Conservation (phyloP, 1,139 yeast genomes). For the Geotrichum bryndzae region DNA sequence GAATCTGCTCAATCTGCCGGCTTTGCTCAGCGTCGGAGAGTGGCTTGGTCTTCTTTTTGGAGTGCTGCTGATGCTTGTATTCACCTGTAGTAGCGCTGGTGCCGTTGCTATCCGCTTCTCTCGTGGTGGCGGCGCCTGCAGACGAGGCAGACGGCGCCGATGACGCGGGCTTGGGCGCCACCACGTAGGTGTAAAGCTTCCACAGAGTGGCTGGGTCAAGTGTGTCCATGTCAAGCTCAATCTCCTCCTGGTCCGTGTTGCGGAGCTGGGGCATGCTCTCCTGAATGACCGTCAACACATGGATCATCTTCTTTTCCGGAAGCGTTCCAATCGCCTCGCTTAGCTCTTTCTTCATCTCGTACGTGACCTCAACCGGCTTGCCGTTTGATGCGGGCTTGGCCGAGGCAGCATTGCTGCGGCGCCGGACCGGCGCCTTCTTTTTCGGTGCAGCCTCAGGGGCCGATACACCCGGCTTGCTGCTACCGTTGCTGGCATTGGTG, state of each 20-base stretch:
- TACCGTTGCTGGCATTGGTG: conserved; percentile 1
- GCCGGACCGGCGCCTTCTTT: conserved; percentile 20
- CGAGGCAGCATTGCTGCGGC: conserved; percentile 9
- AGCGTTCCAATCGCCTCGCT: conserved; percentile 71
- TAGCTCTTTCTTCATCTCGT: conserved; percentile 94
- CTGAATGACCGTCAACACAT: conserved; percentile 78
- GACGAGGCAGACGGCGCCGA: conserved; percentile 18
- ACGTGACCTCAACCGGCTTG: conserved; percentile 43
- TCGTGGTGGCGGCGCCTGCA: conserved; percentile 10
- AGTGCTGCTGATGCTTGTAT: conserved; percentile 3
- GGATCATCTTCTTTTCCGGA: conserved; percentile 75
- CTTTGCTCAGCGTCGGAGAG: conserved; percentile 63
- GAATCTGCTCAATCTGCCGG: conserved; percentile 77
- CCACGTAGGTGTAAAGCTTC: conserved; percentile 74
- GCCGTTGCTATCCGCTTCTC: conserved; percentile 14
- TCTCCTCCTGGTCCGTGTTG: conserved; percentile 71
- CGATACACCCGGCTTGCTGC: neutral
- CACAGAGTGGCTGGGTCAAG: conserved; percentile 79
- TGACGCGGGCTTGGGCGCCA: conserved; percentile 46
- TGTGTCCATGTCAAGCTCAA: conserved; percentile 93
- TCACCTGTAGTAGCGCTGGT: conserved; percentile 25
- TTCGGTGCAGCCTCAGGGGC: conserved; percentile 15
- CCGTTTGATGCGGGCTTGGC: conserved; percentile 15
- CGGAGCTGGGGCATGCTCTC: conserved; percentile 79
- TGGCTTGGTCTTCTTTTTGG: conserved; percentile 48